Base-by-base conservation (phyloP, 202 grass and related monocot species). In the Schoenoplectus triqueter region DNA sequence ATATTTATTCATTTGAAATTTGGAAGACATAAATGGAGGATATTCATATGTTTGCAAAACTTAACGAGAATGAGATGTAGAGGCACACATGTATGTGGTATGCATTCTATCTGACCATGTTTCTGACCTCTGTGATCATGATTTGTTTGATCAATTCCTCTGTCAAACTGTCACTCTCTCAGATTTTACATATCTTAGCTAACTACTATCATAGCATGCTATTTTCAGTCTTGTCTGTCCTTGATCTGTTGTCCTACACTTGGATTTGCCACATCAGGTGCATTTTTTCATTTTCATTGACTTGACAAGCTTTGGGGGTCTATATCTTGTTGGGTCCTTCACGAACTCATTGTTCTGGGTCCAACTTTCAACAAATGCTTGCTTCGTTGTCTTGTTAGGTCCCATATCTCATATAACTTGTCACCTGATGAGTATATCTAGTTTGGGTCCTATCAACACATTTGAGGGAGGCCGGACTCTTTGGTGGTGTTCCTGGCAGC, bases 281-380 rank as follows among this genome's bases (percentile, higher is more conserved):
- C 22, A 3, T 39, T 52, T 76, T 3, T 57, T 55, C 51, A 40
- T 19, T 75, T 75, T 54, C 21, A 77, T 77, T 57, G 50, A 9
- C 51, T 77, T 77, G 11, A 56, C 19, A 76, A 55, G 7, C 70
- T 9, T 14, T 1, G 49, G 7, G 20, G 21, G 73, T 10, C 10
- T 77, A 73, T 8, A 15, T 76, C 10, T 22, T 57, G 20, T 76
- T 56, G 73, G 50, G 11, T 76, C 50, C 73, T 3, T 15, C 20
- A 57, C 39, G 50, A 20, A 76, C 48, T 76, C 48, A 31, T 19
- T 76, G 39, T 76, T 0, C 18, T 76, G 49, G 73, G 51, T 76
- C 73, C 50, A 76, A 56, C 50, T 14, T 76, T 76, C 50, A 49
- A 56, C 2, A 5, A 76, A 21, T 3, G 68, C 68, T 17, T 76